phyloP scores from a whole-genome alignment of 1,284 basidiomycete genomes.

The Xerocomus amazonicus region DNA sequence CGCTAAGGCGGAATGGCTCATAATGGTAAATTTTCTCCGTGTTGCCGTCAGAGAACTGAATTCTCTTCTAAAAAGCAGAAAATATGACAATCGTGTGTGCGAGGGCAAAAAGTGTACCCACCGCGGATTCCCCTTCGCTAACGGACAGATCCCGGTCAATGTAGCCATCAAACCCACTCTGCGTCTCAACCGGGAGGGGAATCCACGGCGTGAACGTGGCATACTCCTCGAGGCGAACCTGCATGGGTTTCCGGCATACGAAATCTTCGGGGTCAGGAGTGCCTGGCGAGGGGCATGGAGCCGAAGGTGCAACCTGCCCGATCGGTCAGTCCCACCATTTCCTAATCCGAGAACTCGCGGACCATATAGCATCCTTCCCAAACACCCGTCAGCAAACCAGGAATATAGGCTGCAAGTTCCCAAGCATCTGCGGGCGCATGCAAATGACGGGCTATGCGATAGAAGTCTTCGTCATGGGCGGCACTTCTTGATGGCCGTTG shows the following conservation, averaged over 20 bases:
- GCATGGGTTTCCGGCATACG: slow-evolving; percentile 34
- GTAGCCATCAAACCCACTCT: slow-evolving; percentile 26
- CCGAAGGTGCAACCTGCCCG: slow-evolving; percentile 29
- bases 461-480: slow-evolving; percentile 42
- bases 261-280: slow-evolving; percentile 22
- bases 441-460: slow-evolving; percentile 31
- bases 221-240: slow-evolving; percentile 33
- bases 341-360: slow-evolving; percentile 21
- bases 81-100: slow-evolving; percentile 25
- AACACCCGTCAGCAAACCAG: slow-evolving; percentile 45
- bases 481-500: slow-evolving; percentile 36
- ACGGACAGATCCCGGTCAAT: slow-evolving; percentile 19
- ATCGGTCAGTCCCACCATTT: slow-evolving; percentile 17
- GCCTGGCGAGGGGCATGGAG: slow-evolving; percentile 15
- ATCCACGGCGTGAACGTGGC: slow-evolving; percentile 31
- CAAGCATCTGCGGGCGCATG: slow-evolving; percentile 21
- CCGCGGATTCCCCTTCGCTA: slow-evolving; percentile 26
- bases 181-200: slow-evolving; percentile 28
- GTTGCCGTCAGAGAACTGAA: slow-evolving; percentile 31
- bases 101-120: slow-evolving; percentile 14
- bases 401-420: slow-evolving; percentile 35
- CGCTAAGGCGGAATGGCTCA: slow-evolving; percentile 31
- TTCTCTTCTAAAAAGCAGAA: slow-evolving; percentile 17
- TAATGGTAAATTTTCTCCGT: slow-evolving; percentile 28
- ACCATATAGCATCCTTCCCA: slow-evolving; percentile 61